These are phyloP conservation scores for Calonectria hawksworthii DNA, from an alignment of 2,329 filamentous ascomycete genomes.

Conservation along the genomic window DNA sequence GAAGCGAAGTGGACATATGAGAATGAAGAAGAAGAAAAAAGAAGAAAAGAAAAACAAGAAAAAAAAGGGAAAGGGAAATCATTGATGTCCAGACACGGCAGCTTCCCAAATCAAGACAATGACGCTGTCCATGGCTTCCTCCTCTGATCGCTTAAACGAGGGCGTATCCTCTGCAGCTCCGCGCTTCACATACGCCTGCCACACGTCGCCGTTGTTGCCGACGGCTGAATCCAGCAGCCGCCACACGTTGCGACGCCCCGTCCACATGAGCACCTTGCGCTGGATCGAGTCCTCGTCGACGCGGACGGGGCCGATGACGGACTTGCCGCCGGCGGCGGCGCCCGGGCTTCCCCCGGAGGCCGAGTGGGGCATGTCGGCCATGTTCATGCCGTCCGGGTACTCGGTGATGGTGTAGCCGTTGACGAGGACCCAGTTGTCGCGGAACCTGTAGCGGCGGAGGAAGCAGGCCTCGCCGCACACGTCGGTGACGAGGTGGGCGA, in stretches of 20 bases:
- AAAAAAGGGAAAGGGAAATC: background rate
- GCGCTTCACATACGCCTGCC: constrained; percentile 62
- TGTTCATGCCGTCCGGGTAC: constrained; percentile 55
- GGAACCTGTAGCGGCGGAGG: constrained; percentile 61
- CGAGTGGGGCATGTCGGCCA: constrained; percentile 37
- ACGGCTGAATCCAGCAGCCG: constrained; percentile 55
- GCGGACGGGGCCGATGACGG: constrained; percentile 48
- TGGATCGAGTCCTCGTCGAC: constrained; percentile 49
- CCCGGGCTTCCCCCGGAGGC: constrained; percentile 22
- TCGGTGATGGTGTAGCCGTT: constrained; percentile 62
- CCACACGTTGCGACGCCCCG: constrained; percentile 56
- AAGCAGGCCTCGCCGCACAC: constrained; percentile 62
- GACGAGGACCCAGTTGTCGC: constrained; percentile 62
- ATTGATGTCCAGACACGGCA: constrained; percentile 23
- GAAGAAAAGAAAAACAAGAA: background rate
- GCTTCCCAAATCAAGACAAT: constrained; percentile 48
- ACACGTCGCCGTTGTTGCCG: constrained; percentile 54
- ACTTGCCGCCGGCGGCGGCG: constrained; percentile 18
- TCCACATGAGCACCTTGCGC: constrained; percentile 52
- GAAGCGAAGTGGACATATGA: background rate
- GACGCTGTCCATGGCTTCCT: constrained; percentile 39
- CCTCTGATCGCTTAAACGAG: constrained; percentile 36
- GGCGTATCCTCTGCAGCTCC: constrained; percentile 30
- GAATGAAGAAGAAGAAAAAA: background rate
- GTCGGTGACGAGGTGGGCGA: constrained; percentile 58